Conservation (phyloP, 345 rosid genomes). For the Salix udensis region DNA sequence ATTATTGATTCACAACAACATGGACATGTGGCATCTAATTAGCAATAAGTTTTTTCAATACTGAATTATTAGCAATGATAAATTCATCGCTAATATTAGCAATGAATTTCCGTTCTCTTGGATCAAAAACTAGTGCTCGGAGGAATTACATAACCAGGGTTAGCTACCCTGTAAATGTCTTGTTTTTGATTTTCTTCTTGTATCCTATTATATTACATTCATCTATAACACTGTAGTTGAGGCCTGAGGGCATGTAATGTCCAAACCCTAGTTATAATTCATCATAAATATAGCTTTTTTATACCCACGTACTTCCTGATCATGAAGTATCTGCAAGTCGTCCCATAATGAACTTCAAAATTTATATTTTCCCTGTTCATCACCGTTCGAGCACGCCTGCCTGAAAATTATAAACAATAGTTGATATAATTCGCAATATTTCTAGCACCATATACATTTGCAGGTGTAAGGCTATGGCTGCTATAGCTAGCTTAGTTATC, state of each 20-base stretch:
- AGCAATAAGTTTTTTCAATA: too few relatives aligned
- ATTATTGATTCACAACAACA: too few relatives aligned
- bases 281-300: not conserved
- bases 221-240: too few relatives aligned
- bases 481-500: not conserved
- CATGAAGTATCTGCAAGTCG: not conserved
- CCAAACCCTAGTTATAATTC: not conserved
- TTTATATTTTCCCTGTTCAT: slow-evolving; percentile 26
- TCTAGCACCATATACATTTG: not conserved
- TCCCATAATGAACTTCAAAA: not conserved
- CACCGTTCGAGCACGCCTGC: slow-evolving; percentile 32
- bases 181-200: too few relatives aligned
- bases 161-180: too few relatives aligned
- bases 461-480: not conserved
- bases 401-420: slow-evolving; percentile 15
- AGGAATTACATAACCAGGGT: too few relatives aligned
- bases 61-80: too few relatives aligned
- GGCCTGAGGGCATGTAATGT: not conserved
- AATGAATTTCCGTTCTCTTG: too few relatives aligned
- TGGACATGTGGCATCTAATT: too few relatives aligned
- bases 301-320: not conserved
- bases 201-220: not conserved
- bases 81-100: too few relatives aligned
- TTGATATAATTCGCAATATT: too few relatives aligned
- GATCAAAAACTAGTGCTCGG: too few relatives aligned